Base-by-base conservation (phyloP, 2,329 filamentous ascomycete species). In the Sclerotinia glacialis region DNA sequence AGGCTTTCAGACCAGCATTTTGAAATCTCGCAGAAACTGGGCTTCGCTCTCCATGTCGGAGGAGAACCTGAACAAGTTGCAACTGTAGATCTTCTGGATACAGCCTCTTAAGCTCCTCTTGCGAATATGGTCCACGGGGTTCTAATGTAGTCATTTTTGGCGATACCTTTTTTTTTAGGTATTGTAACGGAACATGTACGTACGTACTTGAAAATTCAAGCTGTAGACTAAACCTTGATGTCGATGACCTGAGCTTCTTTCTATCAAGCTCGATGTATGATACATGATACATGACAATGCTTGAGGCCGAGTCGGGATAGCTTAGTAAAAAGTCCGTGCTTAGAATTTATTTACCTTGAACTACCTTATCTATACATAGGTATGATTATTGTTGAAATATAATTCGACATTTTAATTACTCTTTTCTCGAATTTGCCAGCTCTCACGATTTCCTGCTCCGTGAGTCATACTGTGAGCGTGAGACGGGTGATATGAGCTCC, bases 1-100 rank as follows among this genome's bases (percentile, higher is more conserved):
- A 88, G 60, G 83, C 76, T 53, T 80, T 77, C n/a, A 89, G 82
- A 14, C 86, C 87, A 58, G 86, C 85, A 79, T 94, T 95, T 75
- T 91, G 86, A 77, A 99, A 97, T 49, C 95, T 89, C n/a, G 91
- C 84, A 67, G 87, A 90, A 37, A 98, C 91, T 37, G 94, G 94
- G 9, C 89, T 94, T 67, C 94, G 89, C 80, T 89, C 86, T 79
- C 90, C 90, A 79, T 93, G 90, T 67, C 90, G 88, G 74, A 93
- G 85, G 69, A 93, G 85, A 73, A 98, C 84, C 80, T 99, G 95
- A 60, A 98, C 95, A 68, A 95, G 86, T 77, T 95, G 90, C 46
- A 99, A 86, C 77, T 94, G 85, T 67, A 99, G 83, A 54, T 85
- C 82, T 65, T 87, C 79, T 0, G 95, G 95, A 80, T 97, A 99